Evolutionary conservation across 768 basidiomycete genomes (phyloP).

Genomic region (Zangia roseola): DNA sequence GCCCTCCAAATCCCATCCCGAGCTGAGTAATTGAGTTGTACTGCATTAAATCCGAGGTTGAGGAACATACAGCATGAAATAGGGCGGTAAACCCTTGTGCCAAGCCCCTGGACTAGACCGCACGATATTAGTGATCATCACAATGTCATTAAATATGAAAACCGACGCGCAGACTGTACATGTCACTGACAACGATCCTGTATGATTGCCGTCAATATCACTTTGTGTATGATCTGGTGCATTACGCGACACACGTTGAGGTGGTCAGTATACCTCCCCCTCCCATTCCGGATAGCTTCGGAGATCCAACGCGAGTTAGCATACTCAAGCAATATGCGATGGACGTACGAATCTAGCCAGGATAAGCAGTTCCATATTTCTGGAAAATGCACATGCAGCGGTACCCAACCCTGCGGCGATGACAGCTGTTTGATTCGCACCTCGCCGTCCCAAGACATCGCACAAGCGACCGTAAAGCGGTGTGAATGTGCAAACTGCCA

Average conservation of each 20-base stretch:
- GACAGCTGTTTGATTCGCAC: constrained; percentile 66
- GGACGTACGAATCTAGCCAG: constrained; percentile 66
- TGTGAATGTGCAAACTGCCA: constrained; percentile 80
- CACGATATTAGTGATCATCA: constrained; percentile 11
- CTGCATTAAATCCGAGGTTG: not conserved
- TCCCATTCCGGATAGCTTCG: constrained; percentile 70
- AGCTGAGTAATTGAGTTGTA: constrained; percentile 41
- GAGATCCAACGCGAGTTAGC: not conserved
- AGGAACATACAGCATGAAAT: constrained; percentile 62
- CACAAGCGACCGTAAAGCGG: constrained; percentile 79
- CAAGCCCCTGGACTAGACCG: constrained; percentile 59
- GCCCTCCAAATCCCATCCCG: constrained; percentile 80
- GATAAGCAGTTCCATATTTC: constrained; percentile 70
- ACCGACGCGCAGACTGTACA: constrained; percentile 73
- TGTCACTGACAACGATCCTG: constrained; percentile 76
- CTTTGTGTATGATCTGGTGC: not conserved
- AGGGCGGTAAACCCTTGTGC: constrained; percentile 69
- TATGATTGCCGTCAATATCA: constrained; percentile 10
- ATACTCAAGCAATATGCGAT: not conserved
- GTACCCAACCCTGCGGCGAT: constrained; percentile 61
- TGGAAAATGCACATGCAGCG: constrained; percentile 64
- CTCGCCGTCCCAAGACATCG: constrained; percentile 69
- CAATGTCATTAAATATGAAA: constrained; percentile 5
- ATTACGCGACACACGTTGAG: constrained; percentile 49
- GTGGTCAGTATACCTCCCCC: constrained; percentile 76